Conservation (phyloP, 169 alveolate species). For the Eimeria acervulina region DNA sequence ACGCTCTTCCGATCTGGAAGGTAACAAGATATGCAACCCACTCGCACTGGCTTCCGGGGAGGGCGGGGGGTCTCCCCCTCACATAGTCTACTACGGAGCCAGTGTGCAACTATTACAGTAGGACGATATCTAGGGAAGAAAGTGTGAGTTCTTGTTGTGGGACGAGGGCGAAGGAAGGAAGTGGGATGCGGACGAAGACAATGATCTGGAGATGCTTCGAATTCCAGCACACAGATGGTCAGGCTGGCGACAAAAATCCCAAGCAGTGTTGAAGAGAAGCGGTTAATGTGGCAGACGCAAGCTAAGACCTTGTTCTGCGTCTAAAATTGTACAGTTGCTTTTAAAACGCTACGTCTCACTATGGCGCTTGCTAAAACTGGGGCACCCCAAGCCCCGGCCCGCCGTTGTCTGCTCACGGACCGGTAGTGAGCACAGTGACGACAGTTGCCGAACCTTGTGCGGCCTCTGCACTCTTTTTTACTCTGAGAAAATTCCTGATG, state of each 20-base stretch:
- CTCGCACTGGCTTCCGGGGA: neutral
- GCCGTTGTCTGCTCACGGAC: conserved; percentile 42
- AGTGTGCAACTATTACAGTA: neutral
- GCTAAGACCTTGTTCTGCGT: neutral
- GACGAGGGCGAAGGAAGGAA: neutral
- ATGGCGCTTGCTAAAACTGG: neutral
- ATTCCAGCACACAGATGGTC: neutral
- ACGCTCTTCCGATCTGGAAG: no score
- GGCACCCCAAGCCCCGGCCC: conserved; percentile 57
- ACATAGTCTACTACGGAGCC: neutral
- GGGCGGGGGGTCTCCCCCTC: neutral
- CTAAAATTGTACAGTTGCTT: neutral
- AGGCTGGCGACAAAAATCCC: neutral
- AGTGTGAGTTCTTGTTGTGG: neutral
- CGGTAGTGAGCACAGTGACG: neutral
- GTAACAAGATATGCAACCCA: neutral
- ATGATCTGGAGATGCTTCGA: neutral
- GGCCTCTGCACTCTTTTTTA: neutral
- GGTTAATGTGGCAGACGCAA: neutral
- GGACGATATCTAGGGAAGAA: neutral
- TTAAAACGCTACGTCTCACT: neutral
- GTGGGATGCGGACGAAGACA: conserved; percentile 13
- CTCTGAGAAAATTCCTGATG: neutral
- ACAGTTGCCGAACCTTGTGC: neutral
- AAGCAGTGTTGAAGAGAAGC: neutral